phyloP scores from a whole-genome alignment of 2,329 filamentous ascomycete genomes.

The Aspergillus sp. region DNA sequence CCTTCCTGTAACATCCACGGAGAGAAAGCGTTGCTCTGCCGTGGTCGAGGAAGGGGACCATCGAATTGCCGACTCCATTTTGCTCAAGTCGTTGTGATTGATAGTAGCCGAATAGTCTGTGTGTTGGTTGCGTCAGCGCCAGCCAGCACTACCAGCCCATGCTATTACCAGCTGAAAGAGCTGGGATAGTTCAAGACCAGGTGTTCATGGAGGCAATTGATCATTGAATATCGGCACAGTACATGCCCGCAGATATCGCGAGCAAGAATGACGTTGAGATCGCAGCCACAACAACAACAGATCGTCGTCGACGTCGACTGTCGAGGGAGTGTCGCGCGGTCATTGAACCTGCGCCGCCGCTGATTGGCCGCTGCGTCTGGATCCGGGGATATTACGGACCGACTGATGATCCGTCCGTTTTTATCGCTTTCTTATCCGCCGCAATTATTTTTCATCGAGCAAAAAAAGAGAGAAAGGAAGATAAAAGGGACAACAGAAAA shows the following conservation, averaged over 20 bases:
- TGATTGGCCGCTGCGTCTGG: constrained; percentile 20
- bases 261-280: too few relatives aligned
- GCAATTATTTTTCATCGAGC: constrained; percentile 1
- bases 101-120: not conserved
- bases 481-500: not conserved
- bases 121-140: not conserved
- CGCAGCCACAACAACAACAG: too few relatives aligned
- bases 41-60: constrained; percentile 58
- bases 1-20: constrained; percentile 57
- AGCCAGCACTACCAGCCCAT: not conserved
- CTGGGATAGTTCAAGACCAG: constrained; percentile 3
- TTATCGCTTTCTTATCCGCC: constrained; percentile 5
- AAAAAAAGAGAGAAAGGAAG: not conserved
- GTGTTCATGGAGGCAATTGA: constrained; percentile 3
- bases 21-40: constrained; percentile 53
- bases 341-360: constrained; percentile 7
- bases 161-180: constrained; percentile 2
- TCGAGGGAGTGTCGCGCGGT: constrained; percentile 2
- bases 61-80: constrained; percentile 50
- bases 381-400: constrained; percentile 24
- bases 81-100: constrained; percentile 2
- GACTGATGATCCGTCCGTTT: constrained; percentile 22
- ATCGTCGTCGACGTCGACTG: too few relatives aligned
- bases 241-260: too few relatives aligned
- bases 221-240: not conserved